A percentile compares a stretch with the other conserved stretches of the same genome.
phyloP scores from a whole-genome alignment of 164 flowering plant genomes.

The Warburgia ugandensis region DNA sequence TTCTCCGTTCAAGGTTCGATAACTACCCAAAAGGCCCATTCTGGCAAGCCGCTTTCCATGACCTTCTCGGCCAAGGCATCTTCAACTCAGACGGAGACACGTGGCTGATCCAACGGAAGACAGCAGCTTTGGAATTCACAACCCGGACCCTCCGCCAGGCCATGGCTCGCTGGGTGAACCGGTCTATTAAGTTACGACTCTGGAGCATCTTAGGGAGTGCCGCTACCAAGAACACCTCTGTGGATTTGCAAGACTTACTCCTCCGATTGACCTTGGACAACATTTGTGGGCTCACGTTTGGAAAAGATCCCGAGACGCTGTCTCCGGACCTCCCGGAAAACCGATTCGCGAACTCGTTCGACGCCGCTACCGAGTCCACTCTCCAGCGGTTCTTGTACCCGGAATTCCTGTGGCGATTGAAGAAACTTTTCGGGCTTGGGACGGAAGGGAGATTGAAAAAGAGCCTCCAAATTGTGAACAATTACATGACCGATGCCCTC shows the following conservation, averaged over 20 bases:
- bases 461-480: constrained; percentile 49
- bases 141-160: constrained; percentile 87
- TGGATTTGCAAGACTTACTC: constrained; percentile 74
- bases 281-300: constrained; percentile 84
- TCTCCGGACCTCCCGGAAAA: constrained; percentile 60
- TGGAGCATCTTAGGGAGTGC: constrained; percentile 63
- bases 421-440: constrained; percentile 47
- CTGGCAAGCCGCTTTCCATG: constrained; percentile 77
- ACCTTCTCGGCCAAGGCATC: constrained; percentile 85
- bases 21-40: constrained; percentile 82
- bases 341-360: constrained; percentile 67
- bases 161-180: constrained; percentile 89
- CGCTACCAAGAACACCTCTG: constrained; percentile 20
- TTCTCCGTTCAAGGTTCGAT: constrained; percentile 70
- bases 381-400: constrained; percentile 70
- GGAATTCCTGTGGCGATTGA: constrained; percentile 54
- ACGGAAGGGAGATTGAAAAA: constrained; percentile 34
- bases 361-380: constrained; percentile 78
- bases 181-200: constrained; percentile 58
- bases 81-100: constrained; percentile 88
- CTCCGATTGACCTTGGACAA: constrained; percentile 82
- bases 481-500: constrained; percentile 60
- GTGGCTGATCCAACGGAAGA: constrained; percentile 87
- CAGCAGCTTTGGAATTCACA: constrained; percentile 91
- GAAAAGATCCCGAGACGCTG: constrained; percentile 81